phyloP scores from a whole-genome alignment of 495 filamentous ascomycete species.

The Xylaria cubensis region DNA sequence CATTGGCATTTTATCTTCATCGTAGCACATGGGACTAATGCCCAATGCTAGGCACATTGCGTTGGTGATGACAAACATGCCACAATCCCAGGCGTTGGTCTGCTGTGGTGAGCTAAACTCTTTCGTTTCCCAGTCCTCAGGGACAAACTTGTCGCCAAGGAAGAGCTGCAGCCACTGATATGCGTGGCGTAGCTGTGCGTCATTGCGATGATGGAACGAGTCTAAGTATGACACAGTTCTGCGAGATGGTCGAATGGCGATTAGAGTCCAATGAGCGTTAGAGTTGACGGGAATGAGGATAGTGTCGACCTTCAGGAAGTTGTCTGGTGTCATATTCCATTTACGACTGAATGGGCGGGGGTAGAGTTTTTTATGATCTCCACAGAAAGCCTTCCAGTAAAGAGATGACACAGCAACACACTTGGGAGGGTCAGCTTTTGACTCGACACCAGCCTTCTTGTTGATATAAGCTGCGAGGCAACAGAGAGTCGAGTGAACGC shows the following conservation, averaged over 20 bases:
- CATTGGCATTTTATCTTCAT: constrained; percentile 59
- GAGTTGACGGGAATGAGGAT: constrained; percentile 56
- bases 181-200: constrained; percentile 29
- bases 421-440: constrained; percentile 60
- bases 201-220: constrained; percentile 58
- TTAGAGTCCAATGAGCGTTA: constrained; percentile 66
- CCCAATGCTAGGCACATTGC: constrained; percentile 72
- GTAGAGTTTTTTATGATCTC: constrained; percentile 53
- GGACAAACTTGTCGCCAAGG: constrained; percentile 62
- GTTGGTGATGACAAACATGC: constrained; percentile 78
- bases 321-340: constrained; percentile 43
- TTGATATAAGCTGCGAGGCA: constrained; percentile 67
- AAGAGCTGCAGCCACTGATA: constrained; percentile 62
- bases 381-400: constrained; percentile 67
- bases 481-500: constrained; percentile 72
- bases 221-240: constrained; percentile 78
- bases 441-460: constrained; percentile 50
- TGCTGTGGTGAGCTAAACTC: constrained; percentile 61
- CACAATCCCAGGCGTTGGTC: constrained; percentile 78
- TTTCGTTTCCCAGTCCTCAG: constrained; percentile 67
- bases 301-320: constrained; percentile 52
- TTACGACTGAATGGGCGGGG: constrained; percentile 42
- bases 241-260: constrained; percentile 69
- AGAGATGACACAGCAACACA: constrained; percentile 75
- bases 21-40: constrained; percentile 66